Evolutionary conservation across 305 asterid species (phyloP).

Genomic region (Solanum hybrid): DNA sequence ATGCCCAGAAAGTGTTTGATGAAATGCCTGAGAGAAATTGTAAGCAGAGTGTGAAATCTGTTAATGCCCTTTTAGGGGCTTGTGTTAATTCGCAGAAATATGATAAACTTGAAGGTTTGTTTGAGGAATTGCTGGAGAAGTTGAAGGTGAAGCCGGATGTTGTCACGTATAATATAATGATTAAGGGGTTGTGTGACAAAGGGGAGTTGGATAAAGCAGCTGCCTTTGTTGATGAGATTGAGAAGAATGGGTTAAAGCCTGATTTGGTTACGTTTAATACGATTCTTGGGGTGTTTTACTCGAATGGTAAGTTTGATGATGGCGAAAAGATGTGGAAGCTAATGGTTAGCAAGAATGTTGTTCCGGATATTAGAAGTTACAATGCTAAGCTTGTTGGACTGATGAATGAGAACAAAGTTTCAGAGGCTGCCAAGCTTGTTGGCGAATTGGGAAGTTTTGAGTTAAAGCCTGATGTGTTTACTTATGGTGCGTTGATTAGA

Average conservation of each 20-base stretch:
- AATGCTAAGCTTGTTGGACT: constrained; percentile 31
- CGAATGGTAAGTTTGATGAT: constrained; percentile 21
- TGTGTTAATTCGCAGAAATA: constrained; percentile 21
- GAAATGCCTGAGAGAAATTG: constrained; percentile 32
- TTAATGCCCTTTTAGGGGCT: constrained; percentile 42
- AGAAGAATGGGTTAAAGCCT: constrained; percentile 16
- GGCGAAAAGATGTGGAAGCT: constrained; percentile 32
- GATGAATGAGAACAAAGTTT: constrained; percentile 15
- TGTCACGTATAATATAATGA: constrained; percentile 26
- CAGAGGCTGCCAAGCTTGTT: constrained; percentile 21
- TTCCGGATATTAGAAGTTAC: constrained; percentile 26
- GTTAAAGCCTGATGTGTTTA: constrained; percentile 27
- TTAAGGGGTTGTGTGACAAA: constrained; percentile 26
- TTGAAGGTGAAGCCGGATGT: constrained; percentile 22
- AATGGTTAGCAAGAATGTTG: constrained; percentile 15
- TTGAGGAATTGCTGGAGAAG: constrained; percentile 23
- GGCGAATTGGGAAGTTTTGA: constrained; percentile 17
- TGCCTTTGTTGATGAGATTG: constrained; percentile 20
- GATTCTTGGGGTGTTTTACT: constrained; percentile 20
- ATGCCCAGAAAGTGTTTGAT: constrained; percentile 35
- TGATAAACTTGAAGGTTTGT: constrained; percentile 17
- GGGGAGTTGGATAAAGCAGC: constrained; percentile 19
- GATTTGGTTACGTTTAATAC: constrained; percentile 35
- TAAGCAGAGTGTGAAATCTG: constrained; percentile 22
- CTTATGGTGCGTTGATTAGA: constrained; percentile 23